Conservation (phyloP, 179 eudicot genomes). For the Nepenthes alata region DNA sequence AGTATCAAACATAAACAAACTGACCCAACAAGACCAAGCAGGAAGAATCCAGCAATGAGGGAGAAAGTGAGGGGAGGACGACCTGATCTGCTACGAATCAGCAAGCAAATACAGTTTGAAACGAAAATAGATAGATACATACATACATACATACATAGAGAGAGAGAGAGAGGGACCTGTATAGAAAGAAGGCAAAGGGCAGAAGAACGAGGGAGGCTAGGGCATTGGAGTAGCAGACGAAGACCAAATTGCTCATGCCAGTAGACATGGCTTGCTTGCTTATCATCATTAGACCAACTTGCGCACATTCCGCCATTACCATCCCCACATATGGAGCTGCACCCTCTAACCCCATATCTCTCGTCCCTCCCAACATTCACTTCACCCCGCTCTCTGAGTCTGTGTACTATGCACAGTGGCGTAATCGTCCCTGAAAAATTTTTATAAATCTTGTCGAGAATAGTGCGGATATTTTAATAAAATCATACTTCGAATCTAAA, state of each 20-base stretch:
- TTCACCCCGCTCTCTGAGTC: too few relatives aligned
- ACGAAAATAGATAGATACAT: too few relatives aligned
- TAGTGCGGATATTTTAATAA: too few relatives aligned
- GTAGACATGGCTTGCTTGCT: slow-evolving; percentile 50
- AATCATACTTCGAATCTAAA: too few relatives aligned
- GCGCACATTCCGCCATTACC: slow-evolving; percentile 48
- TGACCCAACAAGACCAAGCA: slow-evolving; percentile 44
- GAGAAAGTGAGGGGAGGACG: slow-evolving; percentile 40
- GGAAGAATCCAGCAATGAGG: slow-evolving; percentile 38
- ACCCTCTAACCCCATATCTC: slow-evolving; percentile 16
- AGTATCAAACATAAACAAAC: slow-evolving; percentile 7
- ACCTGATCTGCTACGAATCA: slow-evolving; percentile 24
- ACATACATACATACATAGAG: too few relatives aligned
- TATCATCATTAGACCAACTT: slow-evolving; percentile 49
- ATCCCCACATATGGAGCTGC: slow-evolving; percentile 50
- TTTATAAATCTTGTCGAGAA: too few relatives aligned
- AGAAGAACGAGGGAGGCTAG: slow-evolving; percentile 62
- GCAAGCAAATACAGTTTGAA: neutral
- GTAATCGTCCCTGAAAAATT: too few relatives aligned
- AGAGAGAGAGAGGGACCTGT: slow-evolving; percentile 26
- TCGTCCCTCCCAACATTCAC: neutral
- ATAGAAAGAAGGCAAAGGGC: slow-evolving; percentile 30
- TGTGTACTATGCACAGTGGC: too few relatives aligned
- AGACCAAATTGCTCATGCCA: slow-evolving; percentile 64
- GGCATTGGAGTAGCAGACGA: slow-evolving; percentile 68